Evolutionary conservation across 2,329 filamentous ascomycete species (phyloP), one percentile per base, ranked within the genome.

Genomic region (Basipetospora chlamydospora): DNA sequence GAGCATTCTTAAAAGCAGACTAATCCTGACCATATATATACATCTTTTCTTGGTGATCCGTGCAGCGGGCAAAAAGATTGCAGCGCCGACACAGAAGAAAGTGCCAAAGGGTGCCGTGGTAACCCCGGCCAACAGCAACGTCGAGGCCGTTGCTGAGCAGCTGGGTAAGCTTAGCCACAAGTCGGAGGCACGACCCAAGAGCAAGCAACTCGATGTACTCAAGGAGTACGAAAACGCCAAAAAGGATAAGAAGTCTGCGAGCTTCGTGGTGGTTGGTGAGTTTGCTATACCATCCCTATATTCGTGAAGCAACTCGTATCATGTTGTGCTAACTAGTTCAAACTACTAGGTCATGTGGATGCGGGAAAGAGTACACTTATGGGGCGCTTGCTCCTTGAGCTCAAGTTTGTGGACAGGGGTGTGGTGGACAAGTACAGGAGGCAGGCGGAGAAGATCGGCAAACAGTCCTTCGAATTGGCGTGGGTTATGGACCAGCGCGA

Each of bases 281-380:
- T 49, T 49, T 43, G 10, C 28, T 13, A 20, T 25, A 34, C 16
- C 5, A 10, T 10, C 10, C 9, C 29, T 9, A 12, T 20, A 12
- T 3, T 18, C 28, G 6, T 16, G n/a, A n/a, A n/a, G n/a, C n/a
- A n/a, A n/a, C n/a, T n/a, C n/a, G n/a, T n/a, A n/a, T n/a, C n/a
- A n/a, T n/a, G n/a, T n/a, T n/a, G n/a, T n/a, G 23, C 31, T 39
- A 31, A 40, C 32, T n/a, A 31, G 15, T 28, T 7, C 10, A n/a
- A 11, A 3, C 39, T 11, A 6, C 22, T 52, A 85, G 86, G 90
- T 11, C 90, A 98, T 54, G 90, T 98, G 38, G 90, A 98, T 55
- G 88, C 92, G 36, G 90, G 90, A 36, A 98, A 98, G 58, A 95
- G 86, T 54, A 98, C 90, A 5, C 68, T 98, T 26, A 96, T 98